Conservation (phyloP, 2,329 filamentous ascomycete genomes). For the Zopfia rhizophila region DNA sequence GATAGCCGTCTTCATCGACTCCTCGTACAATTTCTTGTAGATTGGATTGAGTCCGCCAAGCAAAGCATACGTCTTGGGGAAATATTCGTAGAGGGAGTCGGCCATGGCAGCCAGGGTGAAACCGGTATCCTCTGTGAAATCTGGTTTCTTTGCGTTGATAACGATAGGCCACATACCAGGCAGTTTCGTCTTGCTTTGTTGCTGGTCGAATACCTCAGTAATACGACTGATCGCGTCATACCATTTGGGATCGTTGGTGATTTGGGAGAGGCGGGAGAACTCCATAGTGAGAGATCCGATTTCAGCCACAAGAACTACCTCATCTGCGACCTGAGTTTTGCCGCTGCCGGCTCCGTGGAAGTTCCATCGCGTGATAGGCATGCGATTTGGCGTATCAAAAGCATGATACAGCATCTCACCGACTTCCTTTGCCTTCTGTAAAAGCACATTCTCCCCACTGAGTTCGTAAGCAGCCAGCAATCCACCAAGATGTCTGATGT, state of each 20-base stretch:
- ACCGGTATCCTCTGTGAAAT: constrained; percentile 53
- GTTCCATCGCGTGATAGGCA: constrained; percentile 71
- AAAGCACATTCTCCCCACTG: constrained; percentile 75
- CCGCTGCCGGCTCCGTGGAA: constrained; percentile 50
- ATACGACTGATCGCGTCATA: constrained; percentile 59
- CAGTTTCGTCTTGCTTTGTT: constrained; percentile 55
- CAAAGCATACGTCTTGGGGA: constrained; percentile 58
- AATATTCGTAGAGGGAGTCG: constrained; percentile 52
- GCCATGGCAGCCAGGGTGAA: constrained; percentile 51
- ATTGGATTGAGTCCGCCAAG: constrained; percentile 57
- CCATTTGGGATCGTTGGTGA: constrained; percentile 57
- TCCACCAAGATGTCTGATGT: constrained; percentile 86
- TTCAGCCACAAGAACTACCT: constrained; percentile 57
- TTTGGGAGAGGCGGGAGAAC: constrained; percentile 58
- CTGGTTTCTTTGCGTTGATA: constrained; percentile 52
- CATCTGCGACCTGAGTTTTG: constrained; percentile 53
- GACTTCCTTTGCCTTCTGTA: constrained; percentile 82
- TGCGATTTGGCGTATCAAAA: constrained; percentile 93
- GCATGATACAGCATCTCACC: constrained; percentile 82
- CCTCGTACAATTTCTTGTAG: constrained; percentile 68
- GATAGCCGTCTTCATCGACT: constrained; percentile 54
- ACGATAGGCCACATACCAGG: constrained; percentile 61
- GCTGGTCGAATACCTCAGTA: constrained; percentile 52
- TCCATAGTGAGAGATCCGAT: constrained; percentile 61
- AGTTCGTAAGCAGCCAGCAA: constrained; percentile 88